Conservation (phyloP, 2,329 filamentous ascomycete genomes). For the Aphanoascus verrucosus region DNA sequence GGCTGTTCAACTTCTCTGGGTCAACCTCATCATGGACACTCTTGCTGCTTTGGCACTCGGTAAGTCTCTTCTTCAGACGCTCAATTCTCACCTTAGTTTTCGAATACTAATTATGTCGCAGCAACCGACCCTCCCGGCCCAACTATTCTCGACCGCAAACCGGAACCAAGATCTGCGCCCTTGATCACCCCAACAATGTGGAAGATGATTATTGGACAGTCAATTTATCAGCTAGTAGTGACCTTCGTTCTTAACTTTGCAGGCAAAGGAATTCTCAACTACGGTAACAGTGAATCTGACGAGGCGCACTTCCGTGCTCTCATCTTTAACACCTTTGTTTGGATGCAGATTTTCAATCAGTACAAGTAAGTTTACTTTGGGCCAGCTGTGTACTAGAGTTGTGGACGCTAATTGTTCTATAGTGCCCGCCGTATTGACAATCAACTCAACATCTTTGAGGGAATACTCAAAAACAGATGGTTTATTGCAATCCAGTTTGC, state of each 20-base stretch:
- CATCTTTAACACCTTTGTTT: constrained; percentile 96
- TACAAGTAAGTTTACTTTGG: constrained; percentile 15
- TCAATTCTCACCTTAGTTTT: neutral
- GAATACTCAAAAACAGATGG: constrained; percentile 38
- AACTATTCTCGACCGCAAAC: constrained; percentile 68
- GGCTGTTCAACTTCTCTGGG: constrained; percentile 87
- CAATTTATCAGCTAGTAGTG: constrained; percentile 74
- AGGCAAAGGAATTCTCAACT: constrained; percentile 48
- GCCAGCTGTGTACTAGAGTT: neutral
- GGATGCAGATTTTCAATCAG: constrained; percentile 85
- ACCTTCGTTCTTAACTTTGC: constrained; percentile 79
- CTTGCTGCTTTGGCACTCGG: constrained; percentile 71
- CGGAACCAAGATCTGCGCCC: constrained; percentile 60
- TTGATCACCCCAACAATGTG: constrained; percentile 91
- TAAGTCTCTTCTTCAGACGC: neutral
- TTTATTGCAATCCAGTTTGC: constrained; percentile 52
- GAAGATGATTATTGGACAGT: constrained; percentile 97
- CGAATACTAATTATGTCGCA: constrained; percentile 7
- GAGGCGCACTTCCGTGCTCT: constrained; percentile 57
- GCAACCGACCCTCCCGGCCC: constrained; percentile 79
- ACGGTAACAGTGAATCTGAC: constrained; percentile 34
- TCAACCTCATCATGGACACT: constrained; percentile 96
- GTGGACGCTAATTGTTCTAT: constrained; percentile 1
- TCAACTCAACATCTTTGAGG: constrained; percentile 22
- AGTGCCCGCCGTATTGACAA: constrained; percentile 18